A percentile compares a stretch with the other conserved stretches of the same genome.
phyloP scores from a whole-genome alignment of 2,329 filamentous ascomycete genomes.

The Aspergillus ibericus region DNA sequence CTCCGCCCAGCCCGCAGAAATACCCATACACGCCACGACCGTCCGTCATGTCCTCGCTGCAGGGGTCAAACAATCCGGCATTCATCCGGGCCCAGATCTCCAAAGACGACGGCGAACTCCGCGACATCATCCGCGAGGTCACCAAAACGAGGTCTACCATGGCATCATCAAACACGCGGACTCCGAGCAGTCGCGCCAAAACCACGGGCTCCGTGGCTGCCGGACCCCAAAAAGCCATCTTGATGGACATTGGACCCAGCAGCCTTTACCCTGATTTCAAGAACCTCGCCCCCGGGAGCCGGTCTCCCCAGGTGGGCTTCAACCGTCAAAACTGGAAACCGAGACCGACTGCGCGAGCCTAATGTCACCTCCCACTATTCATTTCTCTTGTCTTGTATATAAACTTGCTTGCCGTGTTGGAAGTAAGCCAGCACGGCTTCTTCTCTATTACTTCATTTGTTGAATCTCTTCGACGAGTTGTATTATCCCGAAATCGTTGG shows the following conservation, averaged over 20 bases:
- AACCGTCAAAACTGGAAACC: conserved; percentile 37
- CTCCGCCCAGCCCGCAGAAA: conserved; percentile 60
- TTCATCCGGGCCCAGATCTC: conserved; percentile 87
- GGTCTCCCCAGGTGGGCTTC: conserved; percentile 31
- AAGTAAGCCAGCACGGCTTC: conserved; percentile 13
- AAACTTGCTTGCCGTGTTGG: conserved; percentile 4
- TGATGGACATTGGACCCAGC: conserved; percentile 45
- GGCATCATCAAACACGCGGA: conserved; percentile 18
- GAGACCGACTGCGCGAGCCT: conserved; percentile 32
- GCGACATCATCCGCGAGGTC: conserved; percentile 66
- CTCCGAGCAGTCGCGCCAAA: conserved; percentile 31
- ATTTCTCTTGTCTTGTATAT: conserved; percentile 13
- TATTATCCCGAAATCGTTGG: conserved; percentile 24
- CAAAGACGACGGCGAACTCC: conserved; percentile 70
- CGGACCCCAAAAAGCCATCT: conserved; percentile 45
- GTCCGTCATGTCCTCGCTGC: conserved; percentile 76
- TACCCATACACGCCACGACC: conserved; percentile 69
- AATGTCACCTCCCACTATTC: conserved; percentile 6
- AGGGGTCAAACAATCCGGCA: conserved; percentile 53
- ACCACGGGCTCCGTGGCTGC: conserved; percentile 31
- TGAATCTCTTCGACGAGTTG: conserved; percentile 13
- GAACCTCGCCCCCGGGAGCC: conserved; percentile 28
- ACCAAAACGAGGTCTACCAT: conserved; percentile 40
- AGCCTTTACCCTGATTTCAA: conserved; percentile 36
- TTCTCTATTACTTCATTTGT: conserved; percentile 13